A percentile compares a stretch with the other conserved stretches of the same genome.
These are phyloP conservation scores for Sphagnum fallax DNA, from an alignment of 228 moss, liverwort and hornwort genomes.

Conservation along the genomic window DNA sequence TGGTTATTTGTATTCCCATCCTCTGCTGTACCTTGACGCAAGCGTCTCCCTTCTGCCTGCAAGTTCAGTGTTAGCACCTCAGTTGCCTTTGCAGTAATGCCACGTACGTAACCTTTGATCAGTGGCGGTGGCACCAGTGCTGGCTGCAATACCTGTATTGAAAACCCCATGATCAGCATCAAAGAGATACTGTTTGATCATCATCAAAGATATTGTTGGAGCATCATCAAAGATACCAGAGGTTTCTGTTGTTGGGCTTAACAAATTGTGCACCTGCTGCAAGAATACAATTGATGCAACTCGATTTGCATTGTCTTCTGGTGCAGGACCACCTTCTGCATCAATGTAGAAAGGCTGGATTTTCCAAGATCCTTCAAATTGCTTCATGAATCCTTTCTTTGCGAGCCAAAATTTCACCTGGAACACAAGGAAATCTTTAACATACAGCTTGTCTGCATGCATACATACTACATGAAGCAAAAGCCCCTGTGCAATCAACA, in stretches of 20 bases:
- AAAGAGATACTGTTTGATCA: too few species aligned
- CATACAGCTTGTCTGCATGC: too few species aligned
- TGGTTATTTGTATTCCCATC: not conserved
- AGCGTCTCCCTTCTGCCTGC: constrained; percentile 74
- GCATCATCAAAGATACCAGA: too few species aligned
- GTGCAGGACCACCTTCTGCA: constrained; percentile 26
- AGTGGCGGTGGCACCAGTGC: constrained; percentile 72
- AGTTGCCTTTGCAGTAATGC: constrained; percentile 60
- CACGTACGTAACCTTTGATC: constrained; percentile 60
- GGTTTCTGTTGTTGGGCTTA: not conserved
- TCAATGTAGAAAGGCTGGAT: constrained; percentile 66
- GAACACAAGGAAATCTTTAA: not conserved
- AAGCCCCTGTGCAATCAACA: not conserved
- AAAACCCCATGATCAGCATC: not conserved
- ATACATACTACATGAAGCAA: too few species aligned
- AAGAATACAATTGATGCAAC: constrained; percentile 68
- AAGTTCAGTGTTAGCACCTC: constrained; percentile 57
- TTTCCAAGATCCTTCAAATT: constrained; percentile 68
- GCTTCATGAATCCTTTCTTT: constrained; percentile 80
- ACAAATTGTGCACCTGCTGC: constrained; percentile 40
- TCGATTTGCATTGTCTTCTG: constrained; percentile 31
- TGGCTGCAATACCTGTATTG: constrained; percentile 60
- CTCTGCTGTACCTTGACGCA: constrained; percentile 35
- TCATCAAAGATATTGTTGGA: too few species aligned
- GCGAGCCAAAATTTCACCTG: constrained; percentile 72